These are phyloP conservation scores for Ophiostoma montium DNA, from an alignment of 2,329 filamentous ascomycete genomes.

Conservation along the genomic window DNA sequence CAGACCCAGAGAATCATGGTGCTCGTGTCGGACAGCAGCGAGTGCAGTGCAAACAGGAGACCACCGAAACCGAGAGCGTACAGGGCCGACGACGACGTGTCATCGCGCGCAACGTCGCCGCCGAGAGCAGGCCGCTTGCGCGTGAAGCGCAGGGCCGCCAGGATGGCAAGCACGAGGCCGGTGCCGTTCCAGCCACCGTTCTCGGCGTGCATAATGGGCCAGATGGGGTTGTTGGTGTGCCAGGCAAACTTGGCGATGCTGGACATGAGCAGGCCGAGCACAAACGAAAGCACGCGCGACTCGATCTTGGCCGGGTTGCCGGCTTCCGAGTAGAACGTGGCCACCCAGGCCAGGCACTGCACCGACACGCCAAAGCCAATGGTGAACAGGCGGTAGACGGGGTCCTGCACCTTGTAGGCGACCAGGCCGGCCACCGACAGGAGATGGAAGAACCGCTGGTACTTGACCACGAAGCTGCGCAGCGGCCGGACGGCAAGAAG, in stretches of 20 bases:
- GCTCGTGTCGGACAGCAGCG: slow-evolving; percentile 86
- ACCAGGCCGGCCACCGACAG: slow-evolving; percentile 60
- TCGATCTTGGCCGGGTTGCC: slow-evolving; percentile 64
- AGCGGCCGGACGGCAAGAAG: slow-evolving; percentile 59
- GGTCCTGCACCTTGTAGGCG: slow-evolving; percentile 62
- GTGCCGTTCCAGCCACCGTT: slow-evolving; percentile 90
- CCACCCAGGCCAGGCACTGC: slow-evolving; percentile 72
- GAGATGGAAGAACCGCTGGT: slow-evolving; percentile 59
- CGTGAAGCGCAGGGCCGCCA: slow-evolving; percentile 65
- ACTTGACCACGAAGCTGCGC: slow-evolving; percentile 51
- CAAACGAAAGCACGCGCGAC: slow-evolving; percentile 65
- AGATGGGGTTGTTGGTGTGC: slow-evolving; percentile 90
- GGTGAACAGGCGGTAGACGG: slow-evolving; percentile 61
- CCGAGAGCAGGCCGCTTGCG: slow-evolving; percentile 39
- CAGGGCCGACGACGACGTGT: slow-evolving; percentile 23
- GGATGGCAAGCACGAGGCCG: slow-evolving; percentile 59
- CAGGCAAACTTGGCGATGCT: slow-evolving; percentile 85
- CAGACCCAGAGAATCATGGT: slow-evolving; percentile 99
- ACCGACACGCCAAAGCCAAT: slow-evolving; percentile 70
- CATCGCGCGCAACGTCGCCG: slow-evolving; percentile 17
- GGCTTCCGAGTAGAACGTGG: slow-evolving; percentile 66
- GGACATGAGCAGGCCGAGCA: slow-evolving; percentile 69
- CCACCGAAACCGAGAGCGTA: slow-evolving; percentile 69
- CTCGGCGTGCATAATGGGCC: slow-evolving; percentile 79
- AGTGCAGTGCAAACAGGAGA: slow-evolving; percentile 80